Percentiles rank a stretch among this genome's conserved stretches.
Conservation (phyloP, 2,329 filamentous ascomycete species). For the Chalaropsis ovoidea region DNA sequence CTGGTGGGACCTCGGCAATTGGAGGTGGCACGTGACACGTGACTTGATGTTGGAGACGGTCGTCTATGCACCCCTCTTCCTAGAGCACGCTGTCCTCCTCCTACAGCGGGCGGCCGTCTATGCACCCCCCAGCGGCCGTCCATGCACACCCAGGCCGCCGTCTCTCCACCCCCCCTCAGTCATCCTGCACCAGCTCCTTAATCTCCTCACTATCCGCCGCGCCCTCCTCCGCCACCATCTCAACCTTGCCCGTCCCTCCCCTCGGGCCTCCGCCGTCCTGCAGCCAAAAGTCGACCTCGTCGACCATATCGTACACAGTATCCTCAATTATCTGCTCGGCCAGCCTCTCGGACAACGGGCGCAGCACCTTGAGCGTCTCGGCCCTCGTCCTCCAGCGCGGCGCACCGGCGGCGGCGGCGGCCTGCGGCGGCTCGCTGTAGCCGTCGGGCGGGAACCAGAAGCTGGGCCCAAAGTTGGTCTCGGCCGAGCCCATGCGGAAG, state of each 20-base stretch:
- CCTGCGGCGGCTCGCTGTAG: conserved; percentile 37
- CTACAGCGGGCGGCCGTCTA: too few species aligned
- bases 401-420: too few species aligned
- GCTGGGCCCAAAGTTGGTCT: conserved; percentile 87
- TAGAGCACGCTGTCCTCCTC: too few species aligned
- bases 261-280: conserved; percentile 50
- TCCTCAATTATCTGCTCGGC: conserved; percentile 93
- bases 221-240: conserved; percentile 38
- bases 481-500: conserved; percentile 80
- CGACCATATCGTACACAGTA: conserved; percentile 81
- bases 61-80: too few species aligned
- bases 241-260: conserved; percentile 36
- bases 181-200: conserved; percentile 56
- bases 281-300: conserved; percentile 86
- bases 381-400: conserved; percentile 17
- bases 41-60: too few species aligned
- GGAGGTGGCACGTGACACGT: background rate
- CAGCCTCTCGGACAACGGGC: conserved; percentile 52
- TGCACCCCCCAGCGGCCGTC: too few species aligned
- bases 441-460: conserved; percentile 79
- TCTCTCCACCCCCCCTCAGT: conserved; percentile 33
- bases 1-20: background rate
- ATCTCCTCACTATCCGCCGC: conserved; percentile 47
- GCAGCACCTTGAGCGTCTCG: conserved; percentile 5
- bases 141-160: background rate